Conservation (phyloP, 192 early-diverging fungal species). For the Phlyctochytrium planicorne region DNA sequence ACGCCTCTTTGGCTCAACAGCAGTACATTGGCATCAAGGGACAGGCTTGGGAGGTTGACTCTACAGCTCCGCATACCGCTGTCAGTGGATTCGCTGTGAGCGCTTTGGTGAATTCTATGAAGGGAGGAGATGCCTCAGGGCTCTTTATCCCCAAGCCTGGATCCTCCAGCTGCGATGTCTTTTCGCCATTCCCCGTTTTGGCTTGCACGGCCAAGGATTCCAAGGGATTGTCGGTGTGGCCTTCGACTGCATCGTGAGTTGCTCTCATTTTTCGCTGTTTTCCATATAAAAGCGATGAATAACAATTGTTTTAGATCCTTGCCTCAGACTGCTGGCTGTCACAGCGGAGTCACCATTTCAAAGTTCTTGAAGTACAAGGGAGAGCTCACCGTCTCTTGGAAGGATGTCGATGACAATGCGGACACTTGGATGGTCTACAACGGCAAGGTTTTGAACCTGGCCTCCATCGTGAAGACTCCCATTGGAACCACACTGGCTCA, state of each 20-base stretch:
- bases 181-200: background rate
- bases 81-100: background rate
- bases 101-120: background rate
- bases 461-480: background rate
- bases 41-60: background rate
- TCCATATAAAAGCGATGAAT: too few species aligned
- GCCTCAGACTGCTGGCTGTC: too few species aligned
- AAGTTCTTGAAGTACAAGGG: conserved; percentile 17
- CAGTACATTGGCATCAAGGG: background rate
- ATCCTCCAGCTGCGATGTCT: background rate
- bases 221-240: conserved; percentile 6
- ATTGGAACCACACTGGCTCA: too few species aligned
- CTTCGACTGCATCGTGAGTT: too few species aligned
- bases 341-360: too few species aligned
- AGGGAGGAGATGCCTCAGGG: background rate
- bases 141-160: background rate
- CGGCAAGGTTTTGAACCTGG: conserved; percentile 1
- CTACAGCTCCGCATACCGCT: background rate
- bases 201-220: background rate
- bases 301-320: too few species aligned
- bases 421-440: conserved; percentile 7
- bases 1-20: background rate
- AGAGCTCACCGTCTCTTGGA: background rate
- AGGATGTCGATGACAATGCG: background rate
- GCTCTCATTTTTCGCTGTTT: too few species aligned